Evolutionary conservation across 2,329 filamentous ascomycete genomes (phyloP), one percentile per base, ranked within the genome.

Genomic region (Akanthomyces dipterigenus): DNA sequence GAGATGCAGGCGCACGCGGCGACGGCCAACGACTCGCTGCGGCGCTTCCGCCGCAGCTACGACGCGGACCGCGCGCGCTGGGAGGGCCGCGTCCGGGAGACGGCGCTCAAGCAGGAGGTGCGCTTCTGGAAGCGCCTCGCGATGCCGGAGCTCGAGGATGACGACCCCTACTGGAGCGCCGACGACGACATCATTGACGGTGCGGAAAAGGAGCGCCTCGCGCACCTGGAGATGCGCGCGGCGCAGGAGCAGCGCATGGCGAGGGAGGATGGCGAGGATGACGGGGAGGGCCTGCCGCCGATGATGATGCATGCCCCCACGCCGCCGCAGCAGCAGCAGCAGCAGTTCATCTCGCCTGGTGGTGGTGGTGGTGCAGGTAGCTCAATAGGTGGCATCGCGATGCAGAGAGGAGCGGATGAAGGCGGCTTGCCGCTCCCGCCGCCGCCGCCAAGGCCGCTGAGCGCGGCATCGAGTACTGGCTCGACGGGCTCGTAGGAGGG

Each of bases 61-160:
- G 81, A 86, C 65, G 83, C 85, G 65, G 78, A 86, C 63, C 77
- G 80, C 64, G 73, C 74, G 42, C 76, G 81, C 22, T 82, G 83
- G 76, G 78, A 84, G 61, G 75, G 78, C 34, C 76, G 78, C 5
- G 79, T 86, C 3, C 77, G 84, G 43, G 78, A 80, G 53, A 78
- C 77, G 55, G 80, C 82, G 6, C 71, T 76, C 48, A 78, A 82
- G 4, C 84, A 87, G 70, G 83, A 88, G 71, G 68, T 86, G 59
- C 77, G 85, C 2, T 87, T 85, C 71, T 88, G 85, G 85, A 88
- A 88, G 73, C 77, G 85, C 46, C 79, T 87, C 77, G 85, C 85
- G 16, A 81, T 88, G 79, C 84, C 83, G 11, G 78, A 84, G 61
- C 71, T 87, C 42, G 73, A 79, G 9, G 84, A 86, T 26, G 81